Conservation (phyloP, 345 rosid genomes). For the Kandelia obovata region DNA sequence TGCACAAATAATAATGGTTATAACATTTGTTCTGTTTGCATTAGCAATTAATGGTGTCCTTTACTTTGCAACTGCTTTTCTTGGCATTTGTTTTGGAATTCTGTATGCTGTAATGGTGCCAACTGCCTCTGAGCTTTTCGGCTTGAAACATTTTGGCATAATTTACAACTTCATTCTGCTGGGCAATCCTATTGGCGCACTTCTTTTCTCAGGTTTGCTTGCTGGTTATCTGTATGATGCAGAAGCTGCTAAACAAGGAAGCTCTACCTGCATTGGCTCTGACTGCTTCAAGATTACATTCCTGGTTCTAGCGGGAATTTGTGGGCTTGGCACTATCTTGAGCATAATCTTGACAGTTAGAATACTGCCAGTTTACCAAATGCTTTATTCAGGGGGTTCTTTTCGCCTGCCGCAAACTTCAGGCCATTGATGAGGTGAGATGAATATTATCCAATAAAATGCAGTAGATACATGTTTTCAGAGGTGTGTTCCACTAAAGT, state of each 20-base stretch:
- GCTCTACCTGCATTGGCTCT: constrained; percentile 66
- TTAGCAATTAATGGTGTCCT: constrained; percentile 51
- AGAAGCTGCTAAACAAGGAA: constrained; percentile 83
- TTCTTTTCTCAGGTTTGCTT: constrained; percentile 76
- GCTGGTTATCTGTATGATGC: constrained; percentile 78
- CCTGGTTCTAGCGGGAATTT: constrained; percentile 63
- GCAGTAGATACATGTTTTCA: not conserved
- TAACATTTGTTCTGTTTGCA: constrained; percentile 59
- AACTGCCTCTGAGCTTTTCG: constrained; percentile 87
- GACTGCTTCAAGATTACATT: constrained; percentile 85
- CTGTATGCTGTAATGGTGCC: constrained; percentile 67
- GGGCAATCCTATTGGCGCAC: constrained; percentile 90
- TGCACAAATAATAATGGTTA: constrained; percentile 51
- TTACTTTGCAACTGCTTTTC: constrained; percentile 58
- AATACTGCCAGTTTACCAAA: constrained; percentile 81
- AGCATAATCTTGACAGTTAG: constrained; percentile 62
- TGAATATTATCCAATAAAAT: not conserved
- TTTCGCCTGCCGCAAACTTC: constrained; percentile 52
- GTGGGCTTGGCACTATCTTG: constrained; percentile 65
- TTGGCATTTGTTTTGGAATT: constrained; percentile 72
- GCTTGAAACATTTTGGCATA: constrained; percentile 77
- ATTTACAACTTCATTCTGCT: constrained; percentile 72
- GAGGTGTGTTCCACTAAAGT: not conserved
- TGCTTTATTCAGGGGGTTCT: constrained; percentile 82
- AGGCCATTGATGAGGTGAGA: constrained; percentile 26